phyloP scores from a whole-genome alignment of 1,284 basidiomycete species.

The Caloboletus inedulis region DNA sequence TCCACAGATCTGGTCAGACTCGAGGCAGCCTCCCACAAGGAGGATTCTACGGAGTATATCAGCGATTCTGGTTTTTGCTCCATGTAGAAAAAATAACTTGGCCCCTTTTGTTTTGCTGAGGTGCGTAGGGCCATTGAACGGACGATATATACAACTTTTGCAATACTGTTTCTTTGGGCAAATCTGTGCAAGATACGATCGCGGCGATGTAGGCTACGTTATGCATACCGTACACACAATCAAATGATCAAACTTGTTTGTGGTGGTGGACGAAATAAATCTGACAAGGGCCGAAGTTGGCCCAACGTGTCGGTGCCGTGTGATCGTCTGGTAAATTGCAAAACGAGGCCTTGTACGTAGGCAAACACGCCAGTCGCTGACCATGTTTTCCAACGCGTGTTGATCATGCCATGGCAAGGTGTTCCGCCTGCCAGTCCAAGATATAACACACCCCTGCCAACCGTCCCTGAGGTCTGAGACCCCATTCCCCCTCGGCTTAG shows the following conservation, averaged over 20 bases:
- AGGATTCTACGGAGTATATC: slow-evolving; percentile 50
- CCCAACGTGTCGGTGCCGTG: slow-evolving; percentile 32
- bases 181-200: slow-evolving; percentile 8
- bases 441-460: slow-evolving; percentile 27
- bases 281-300: slow-evolving; percentile 5
- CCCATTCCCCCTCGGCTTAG: slow-evolving; percentile 13
- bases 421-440: slow-evolving; percentile 24
- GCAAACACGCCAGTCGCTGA: slow-evolving; percentile 20
- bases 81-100: slow-evolving; percentile 33
- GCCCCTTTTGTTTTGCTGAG: neutral
- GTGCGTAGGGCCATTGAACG: neutral
- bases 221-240: slow-evolving; percentile 13
- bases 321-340: slow-evolving; percentile 7
- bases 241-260: slow-evolving; percentile 6
- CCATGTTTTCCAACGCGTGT: slow-evolving; percentile 29
- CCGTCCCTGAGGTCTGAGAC: slow-evolving; percentile 21
- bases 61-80: slow-evolving; percentile 61
- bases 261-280: slow-evolving; percentile 14
- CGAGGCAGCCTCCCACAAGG: slow-evolving; percentile 48
- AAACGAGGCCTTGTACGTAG: slow-evolving; percentile 33
- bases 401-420: slow-evolving; percentile 34
- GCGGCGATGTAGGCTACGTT: slow-evolving; percentile 16
- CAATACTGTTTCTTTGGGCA: slow-evolving; percentile 12
- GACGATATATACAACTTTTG: slow-evolving; percentile 2
- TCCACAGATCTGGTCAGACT: slow-evolving; percentile 49